Conservation (phyloP, 2,329 filamentous ascomycete genomes). For the Fusarium pseudograminearum region DNA sequence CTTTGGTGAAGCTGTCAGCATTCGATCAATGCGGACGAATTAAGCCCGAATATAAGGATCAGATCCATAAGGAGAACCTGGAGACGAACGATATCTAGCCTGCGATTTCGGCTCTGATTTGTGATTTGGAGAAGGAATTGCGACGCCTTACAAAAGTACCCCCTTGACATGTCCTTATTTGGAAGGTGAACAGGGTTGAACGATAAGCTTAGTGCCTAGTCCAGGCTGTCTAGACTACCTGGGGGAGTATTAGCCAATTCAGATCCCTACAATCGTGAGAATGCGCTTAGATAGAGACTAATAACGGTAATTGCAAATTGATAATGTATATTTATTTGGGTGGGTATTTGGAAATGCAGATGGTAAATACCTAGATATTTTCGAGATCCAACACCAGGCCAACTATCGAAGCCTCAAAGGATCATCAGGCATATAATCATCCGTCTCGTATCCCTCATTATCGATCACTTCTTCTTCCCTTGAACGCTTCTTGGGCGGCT, state of each 20-base stretch:
- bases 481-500: slow-evolving; percentile 47
- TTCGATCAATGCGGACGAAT: slow-evolving; percentile 12
- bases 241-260: neutral
- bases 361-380: neutral
- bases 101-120: slow-evolving; percentile 2
- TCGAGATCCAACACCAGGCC: neutral
- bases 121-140: slow-evolving; percentile 5
- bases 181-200: slow-evolving; percentile 37
- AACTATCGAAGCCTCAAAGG: slow-evolving; percentile 43
- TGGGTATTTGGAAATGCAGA: slow-evolving; percentile 14
- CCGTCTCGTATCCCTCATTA: slow-evolving; percentile 35
- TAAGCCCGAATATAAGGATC: neutral
- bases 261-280: neutral
- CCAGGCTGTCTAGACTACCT: neutral
- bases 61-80: neutral
- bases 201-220: slow-evolving; percentile 4
- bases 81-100: neutral
- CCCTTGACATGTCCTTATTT: slow-evolving; percentile 24
- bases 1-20: slow-evolving; percentile 12
- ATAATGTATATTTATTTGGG: slow-evolving; percentile 12
- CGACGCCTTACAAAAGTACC: slow-evolving; percentile 40
- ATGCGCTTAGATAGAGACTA: neutral
- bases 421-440: slow-evolving; percentile 43
- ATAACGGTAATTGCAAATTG: neutral
- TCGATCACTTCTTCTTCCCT: slow-evolving; percentile 31